phyloP scores from a whole-genome alignment of 441 rosid species.

The Omphalea diandra region DNA sequence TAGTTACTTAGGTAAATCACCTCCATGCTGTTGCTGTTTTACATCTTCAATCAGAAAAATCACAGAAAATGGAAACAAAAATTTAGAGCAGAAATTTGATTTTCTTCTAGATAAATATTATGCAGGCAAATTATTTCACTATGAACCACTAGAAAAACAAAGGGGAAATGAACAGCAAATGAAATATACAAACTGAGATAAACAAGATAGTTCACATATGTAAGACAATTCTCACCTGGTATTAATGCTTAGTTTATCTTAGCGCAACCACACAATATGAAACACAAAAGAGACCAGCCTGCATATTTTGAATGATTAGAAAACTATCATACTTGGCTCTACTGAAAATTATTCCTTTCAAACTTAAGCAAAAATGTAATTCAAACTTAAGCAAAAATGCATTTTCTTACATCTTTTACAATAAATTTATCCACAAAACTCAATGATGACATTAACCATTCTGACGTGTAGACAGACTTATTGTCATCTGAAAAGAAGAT shows the following conservation, averaged over 20 bases:
- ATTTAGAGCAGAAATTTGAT: too few species aligned
- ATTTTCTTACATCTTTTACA: conserved; percentile 55
- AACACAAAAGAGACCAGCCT: conserved; percentile 17
- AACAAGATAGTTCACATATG: background rate
- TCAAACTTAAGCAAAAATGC: background rate
- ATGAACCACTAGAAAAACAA: too few species aligned
- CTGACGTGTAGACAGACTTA: conserved; percentile 33
- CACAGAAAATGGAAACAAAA: too few species aligned
- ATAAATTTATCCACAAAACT: conserved; percentile 50
- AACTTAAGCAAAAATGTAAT: too few species aligned
- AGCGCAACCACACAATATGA: background rate
- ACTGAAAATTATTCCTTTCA: background rate
- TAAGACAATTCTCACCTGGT: background rate
- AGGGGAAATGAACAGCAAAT: background rate
- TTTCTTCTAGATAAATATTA: too few species aligned
- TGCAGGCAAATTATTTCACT: too few species aligned
- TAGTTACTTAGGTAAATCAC: too few species aligned
- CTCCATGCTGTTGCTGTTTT: too few species aligned
- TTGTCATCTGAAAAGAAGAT: conserved; percentile 38
- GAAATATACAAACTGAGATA: background rate
- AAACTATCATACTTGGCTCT: background rate
- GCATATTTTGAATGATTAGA: background rate
- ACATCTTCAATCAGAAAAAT: too few species aligned
- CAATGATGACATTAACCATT: conserved; percentile 71
- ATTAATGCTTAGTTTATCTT: background rate